A percentile compares a stretch with the other conserved stretches of the same genome.
phyloP scores from a whole-genome alignment of 1,284 basidiomycete genomes.

The Cryptococcus sp. region DNA sequence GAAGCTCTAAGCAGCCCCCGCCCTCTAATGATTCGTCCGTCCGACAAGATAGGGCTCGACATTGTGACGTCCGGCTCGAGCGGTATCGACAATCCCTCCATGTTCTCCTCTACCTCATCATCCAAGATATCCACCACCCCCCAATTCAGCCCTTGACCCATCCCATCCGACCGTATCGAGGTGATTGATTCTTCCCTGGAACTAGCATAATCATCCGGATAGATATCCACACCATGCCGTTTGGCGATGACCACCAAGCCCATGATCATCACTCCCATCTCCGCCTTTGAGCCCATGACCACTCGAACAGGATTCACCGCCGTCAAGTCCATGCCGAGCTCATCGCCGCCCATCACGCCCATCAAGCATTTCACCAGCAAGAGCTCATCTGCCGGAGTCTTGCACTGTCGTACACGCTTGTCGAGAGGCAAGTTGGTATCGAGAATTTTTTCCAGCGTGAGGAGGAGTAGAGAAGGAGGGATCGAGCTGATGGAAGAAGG shows the following conservation, averaged over 20 bases:
- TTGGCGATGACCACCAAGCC: conserved; percentile 27
- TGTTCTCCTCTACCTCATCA: not conserved
- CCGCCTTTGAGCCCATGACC: conserved; percentile 16
- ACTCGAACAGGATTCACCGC: conserved; percentile 21
- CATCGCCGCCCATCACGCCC: conserved; percentile 26
- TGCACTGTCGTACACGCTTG: conserved; percentile 9
- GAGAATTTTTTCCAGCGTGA: conserved; percentile 23
- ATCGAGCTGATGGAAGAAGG: conserved; percentile 15
- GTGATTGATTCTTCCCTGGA: not conserved
- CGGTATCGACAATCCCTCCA: conserved; percentile 5
- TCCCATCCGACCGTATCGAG: not conserved
- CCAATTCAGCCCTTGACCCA: not conserved
- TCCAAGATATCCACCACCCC: not conserved
- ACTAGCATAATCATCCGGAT: conserved; percentile 1
- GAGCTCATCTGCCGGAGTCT: conserved; percentile 14
- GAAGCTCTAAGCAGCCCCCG: too few species aligned
- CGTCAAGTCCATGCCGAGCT: conserved; percentile 24
- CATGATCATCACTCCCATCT: conserved; percentile 26
- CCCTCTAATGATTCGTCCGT: too few species aligned
- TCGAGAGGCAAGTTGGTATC: conserved; percentile 11
- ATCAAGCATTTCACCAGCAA: conserved; percentile 25
- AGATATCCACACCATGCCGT: conserved; percentile 15
- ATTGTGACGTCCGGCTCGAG: conserved; percentile 15
- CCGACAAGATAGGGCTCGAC: not conserved
- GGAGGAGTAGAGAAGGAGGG: conserved; percentile 27